phyloP scores from a whole-genome alignment of 352 stramenopile species.

The Phytophthora litchii region DNA sequence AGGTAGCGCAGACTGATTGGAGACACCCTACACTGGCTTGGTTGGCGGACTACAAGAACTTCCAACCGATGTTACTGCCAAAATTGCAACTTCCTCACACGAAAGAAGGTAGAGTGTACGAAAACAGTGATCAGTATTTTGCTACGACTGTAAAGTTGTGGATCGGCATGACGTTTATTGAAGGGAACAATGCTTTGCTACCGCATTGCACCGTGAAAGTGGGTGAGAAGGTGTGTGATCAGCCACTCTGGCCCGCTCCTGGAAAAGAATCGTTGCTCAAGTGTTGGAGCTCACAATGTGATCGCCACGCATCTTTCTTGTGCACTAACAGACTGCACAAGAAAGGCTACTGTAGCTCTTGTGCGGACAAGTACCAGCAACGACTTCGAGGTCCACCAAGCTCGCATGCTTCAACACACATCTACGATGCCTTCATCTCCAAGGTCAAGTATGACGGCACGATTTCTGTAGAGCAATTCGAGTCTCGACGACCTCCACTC shows the following conservation, averaged over 20 bases:
- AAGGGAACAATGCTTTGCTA: constrained; percentile 83
- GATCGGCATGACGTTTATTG: constrained; percentile 89
- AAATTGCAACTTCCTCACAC: constrained; percentile 63
- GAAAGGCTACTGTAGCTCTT: constrained; percentile 64
- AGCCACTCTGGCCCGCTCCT: constrained; percentile 65
- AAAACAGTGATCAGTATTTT: constrained; percentile 82
- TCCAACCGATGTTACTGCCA: constrained; percentile 68
- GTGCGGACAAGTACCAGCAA: constrained; percentile 56
- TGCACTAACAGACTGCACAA: constrained; percentile 63
- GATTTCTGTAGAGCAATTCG: constrained; percentile 63
- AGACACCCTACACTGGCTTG: constrained; percentile 71
- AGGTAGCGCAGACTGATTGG: constrained; percentile 43
- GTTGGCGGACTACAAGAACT: constrained; percentile 70
- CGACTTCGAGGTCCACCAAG: constrained; percentile 60
- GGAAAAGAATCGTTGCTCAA: constrained; percentile 17
- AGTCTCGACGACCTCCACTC: constrained; percentile 59
- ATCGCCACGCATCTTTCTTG: constrained; percentile 55
- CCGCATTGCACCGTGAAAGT: constrained; percentile 68
- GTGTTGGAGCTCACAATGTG: constrained; percentile 64
- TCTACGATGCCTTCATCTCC: constrained; percentile 71
- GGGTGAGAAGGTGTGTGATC: constrained; percentile 67
- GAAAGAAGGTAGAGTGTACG: constrained; percentile 60
- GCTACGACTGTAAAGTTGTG: constrained; percentile 72
- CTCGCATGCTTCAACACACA: constrained; percentile 73
- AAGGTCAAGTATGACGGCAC: constrained; percentile 65